Conservation (phyloP, 352 stramenopile genomes). For the Aphanomyces cochlioides region DNA sequence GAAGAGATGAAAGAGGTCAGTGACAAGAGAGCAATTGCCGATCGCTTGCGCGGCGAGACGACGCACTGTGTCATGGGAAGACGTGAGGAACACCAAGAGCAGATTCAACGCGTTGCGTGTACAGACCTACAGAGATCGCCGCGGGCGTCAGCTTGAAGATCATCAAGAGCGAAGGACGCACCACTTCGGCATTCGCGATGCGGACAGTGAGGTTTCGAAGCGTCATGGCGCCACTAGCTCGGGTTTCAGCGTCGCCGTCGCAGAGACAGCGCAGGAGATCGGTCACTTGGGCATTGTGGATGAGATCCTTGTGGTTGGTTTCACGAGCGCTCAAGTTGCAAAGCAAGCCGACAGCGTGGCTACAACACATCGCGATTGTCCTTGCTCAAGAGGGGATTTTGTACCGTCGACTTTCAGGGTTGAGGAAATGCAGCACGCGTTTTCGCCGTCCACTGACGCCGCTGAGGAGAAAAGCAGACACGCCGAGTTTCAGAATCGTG, state of each 20-base stretch:
- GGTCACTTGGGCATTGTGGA: constrained; percentile 55
- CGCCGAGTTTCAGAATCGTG: constrained; percentile 63
- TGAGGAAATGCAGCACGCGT: constrained; percentile 21
- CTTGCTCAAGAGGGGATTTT: neutral
- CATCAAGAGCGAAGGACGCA: neutral
- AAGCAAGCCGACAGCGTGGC: constrained; percentile 61
- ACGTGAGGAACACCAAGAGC: constrained; percentile 53
- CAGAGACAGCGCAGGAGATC: constrained; percentile 70
- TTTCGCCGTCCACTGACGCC: constrained; percentile 42
- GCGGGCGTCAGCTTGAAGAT: neutral
- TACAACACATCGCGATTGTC: neutral
- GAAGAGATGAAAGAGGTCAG: constrained; percentile 68
- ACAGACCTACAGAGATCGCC: constrained; percentile 36
- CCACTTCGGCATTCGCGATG: constrained; percentile 73
- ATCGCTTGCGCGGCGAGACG: constrained; percentile 66
- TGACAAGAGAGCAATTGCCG: constrained; percentile 73
- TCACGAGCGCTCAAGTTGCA: constrained; percentile 74
- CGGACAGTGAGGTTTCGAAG: constrained; percentile 68
- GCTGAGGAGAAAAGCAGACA: constrained; percentile 63
- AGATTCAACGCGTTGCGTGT: constrained; percentile 64
- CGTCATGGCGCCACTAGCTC: constrained; percentile 63
- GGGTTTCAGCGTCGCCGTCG: constrained; percentile 62
- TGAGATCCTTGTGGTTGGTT: constrained; percentile 77
- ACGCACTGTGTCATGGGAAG: constrained; percentile 47
- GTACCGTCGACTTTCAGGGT: constrained; percentile 23